phyloP scores from a whole-genome alignment of 1,284 basidiomycete species.

The Ustilago vetiveriae region DNA sequence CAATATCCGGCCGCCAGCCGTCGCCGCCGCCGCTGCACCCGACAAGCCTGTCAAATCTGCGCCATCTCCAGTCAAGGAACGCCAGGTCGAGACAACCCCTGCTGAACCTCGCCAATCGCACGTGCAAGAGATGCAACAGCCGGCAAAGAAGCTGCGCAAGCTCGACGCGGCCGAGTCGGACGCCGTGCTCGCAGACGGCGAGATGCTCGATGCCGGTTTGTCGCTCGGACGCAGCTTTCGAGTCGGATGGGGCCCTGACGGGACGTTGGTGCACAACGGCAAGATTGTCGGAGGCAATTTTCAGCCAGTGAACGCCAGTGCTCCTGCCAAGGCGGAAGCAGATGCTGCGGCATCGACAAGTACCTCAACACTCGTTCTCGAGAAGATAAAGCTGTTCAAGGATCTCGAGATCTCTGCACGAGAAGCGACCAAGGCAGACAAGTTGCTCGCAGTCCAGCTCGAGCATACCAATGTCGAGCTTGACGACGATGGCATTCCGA shows the following conservation, averaged over 20 bases:
- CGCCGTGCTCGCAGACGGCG: conserved; percentile 75
- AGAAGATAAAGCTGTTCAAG: conserved; percentile 54
- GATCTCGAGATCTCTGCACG: conserved; percentile 25
- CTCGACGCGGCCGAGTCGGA: conserved; percentile 69
- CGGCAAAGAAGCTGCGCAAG: conserved; percentile 52
- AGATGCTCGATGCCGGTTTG: conserved; percentile 81
- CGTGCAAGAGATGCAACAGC: conserved; percentile 27
- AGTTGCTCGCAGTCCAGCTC: conserved; percentile 82
- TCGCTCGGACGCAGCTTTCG: conserved; percentile 87
- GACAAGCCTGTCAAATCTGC: conserved; percentile 4
- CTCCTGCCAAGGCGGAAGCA: conserved; percentile 12
- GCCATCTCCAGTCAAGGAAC: conserved; percentile 3
- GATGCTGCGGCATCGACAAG: conserved; percentile 11
- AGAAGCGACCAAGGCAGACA: conserved; percentile 67
- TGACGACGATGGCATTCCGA: conserved; percentile 70
- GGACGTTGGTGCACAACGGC: conserved; percentile 80
- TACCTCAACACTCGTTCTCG: conserved; percentile 38
- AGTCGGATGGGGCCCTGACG: conserved; percentile 87
- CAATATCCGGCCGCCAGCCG: conserved; percentile 14
- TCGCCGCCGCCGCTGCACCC: conserved; percentile 2
- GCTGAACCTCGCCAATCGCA: conserved; percentile 3
- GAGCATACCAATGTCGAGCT: conserved; percentile 75
- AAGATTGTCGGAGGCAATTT: conserved; percentile 13
- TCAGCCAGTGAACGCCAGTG: not conserved
- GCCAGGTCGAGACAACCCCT: conserved; percentile 10